Evolutionary conservation across 106 monocot species (phyloP).

Genomic region (Dendrobium nobile): DNA sequence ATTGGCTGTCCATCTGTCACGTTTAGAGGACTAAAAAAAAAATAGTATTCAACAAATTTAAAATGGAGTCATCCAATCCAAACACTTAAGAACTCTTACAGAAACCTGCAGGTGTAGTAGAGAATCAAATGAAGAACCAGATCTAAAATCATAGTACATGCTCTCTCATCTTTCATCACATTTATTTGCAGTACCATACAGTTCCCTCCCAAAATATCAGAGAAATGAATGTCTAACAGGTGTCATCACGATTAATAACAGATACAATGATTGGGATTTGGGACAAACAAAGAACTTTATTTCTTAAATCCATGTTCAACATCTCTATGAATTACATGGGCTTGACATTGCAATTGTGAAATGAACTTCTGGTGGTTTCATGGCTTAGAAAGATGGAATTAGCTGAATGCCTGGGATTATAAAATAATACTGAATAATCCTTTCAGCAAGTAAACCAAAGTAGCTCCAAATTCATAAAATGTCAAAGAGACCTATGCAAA

Average conservation of each 20-base stretch:
- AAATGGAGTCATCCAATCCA: neutral
- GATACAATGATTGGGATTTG: neutral
- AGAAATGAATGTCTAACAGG: neutral
- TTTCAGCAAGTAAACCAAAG: neutral
- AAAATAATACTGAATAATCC: neutral
- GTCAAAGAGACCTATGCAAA: neutral
- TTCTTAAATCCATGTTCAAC: neutral
- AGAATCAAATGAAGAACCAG: neutral
- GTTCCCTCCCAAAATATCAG: neutral
- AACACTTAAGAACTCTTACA: neutral
- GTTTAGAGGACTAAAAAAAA: neutral
- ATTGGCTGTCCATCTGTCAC: neutral
- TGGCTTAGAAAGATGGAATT: neutral
- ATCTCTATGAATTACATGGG: neutral
- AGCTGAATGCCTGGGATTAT: neutral
- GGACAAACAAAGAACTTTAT: neutral
- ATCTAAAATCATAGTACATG: neutral
- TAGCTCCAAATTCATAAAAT: neutral
- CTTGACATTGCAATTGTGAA: neutral
- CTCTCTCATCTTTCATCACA: neutral
- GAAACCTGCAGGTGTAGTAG: neutral
- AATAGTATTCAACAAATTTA: neutral
- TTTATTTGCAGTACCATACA: neutral
- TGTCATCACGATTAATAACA: neutral
- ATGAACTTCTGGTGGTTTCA: constrained; percentile 1